Evolutionary conservation across 75 land plant genomes (phyloP), one percentile per base, ranked within the genome.

Genomic region (Gnetum montanum): DNA sequence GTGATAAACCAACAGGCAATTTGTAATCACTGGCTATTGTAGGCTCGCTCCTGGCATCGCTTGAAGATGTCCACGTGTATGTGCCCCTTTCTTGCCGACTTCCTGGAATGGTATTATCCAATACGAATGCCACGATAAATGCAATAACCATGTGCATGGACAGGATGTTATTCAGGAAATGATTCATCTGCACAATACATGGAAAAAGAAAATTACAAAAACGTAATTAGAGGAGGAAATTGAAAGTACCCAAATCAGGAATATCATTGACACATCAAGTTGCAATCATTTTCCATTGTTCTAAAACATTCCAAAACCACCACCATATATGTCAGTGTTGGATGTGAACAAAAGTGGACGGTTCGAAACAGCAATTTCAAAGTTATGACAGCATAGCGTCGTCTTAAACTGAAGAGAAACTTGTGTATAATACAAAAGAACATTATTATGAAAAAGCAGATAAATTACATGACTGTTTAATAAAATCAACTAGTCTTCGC

Each of bases 41-140:
- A 2, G 60, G 70, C 16, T 75, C 78, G 11, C 31, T 65, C 27
- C 65, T 58, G 8, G 78, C 78, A 36, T 52, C 54, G 23, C 54
- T 43, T 40, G 64, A 59, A 11, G 13, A 28, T 37, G 69, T 34
- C 78, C 78, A 75, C 4, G 49, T 37, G 31, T 75, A 75, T 0
- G 53, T 24, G 0, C 78, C 78, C 34, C 76, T 54, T 43, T 75
- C 78, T 29, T 73, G 78, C 10, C 56, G 51, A 28, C 77, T 72
- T 4, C 78, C 78, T 8, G 77, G 77, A 37, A 75, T 77, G n/a
- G 78, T 75, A 43, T 75, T 75, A 48, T 75, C 78, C 7, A 75
- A 70, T 15, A 75, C 24, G 22, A 73, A 65, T 0, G 77, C 70
- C 16, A 75, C 77, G 27, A 73, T 10, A 31, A 75, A 75, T 22